These are phyloP conservation scores for Aspergillus sp. DNA, from an alignment of 2,329 filamentous ascomycete species.

Conservation along the genomic window DNA sequence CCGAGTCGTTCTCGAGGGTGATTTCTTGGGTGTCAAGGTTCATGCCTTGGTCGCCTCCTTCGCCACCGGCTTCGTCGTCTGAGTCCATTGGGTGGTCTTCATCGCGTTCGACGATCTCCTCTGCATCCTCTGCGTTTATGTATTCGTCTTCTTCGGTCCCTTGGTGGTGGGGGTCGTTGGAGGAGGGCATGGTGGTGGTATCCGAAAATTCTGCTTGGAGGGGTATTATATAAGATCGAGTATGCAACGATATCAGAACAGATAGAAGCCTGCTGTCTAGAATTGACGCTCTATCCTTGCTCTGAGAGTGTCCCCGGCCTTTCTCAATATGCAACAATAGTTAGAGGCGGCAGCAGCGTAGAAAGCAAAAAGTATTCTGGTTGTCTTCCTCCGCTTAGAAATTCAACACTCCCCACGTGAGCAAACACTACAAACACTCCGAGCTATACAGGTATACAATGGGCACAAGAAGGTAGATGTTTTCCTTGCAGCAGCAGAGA, in stretches of 20 bases:
- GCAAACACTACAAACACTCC: conserved; percentile 20
- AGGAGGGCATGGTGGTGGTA: conserved; percentile 22
- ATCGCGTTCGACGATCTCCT: conserved; percentile 64
- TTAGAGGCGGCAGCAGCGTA: too few relatives aligned
- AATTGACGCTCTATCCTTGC: too few relatives aligned
- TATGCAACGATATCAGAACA: neutral
- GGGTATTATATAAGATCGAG: neutral
- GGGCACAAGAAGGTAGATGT: neutral
- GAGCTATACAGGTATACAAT: neutral
- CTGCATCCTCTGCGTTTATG: conserved; percentile 67
- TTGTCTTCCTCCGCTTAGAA: conserved; percentile 18
- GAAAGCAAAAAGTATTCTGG: neutral
- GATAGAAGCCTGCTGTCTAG: too few relatives aligned
- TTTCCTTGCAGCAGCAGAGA: too few relatives aligned
- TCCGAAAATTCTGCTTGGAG: neutral
- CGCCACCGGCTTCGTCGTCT: conserved; percentile 45
- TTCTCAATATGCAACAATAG: too few relatives aligned
- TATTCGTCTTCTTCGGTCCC: conserved; percentile 59
- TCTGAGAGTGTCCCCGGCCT: too few relatives aligned
- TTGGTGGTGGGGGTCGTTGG: conserved; percentile 35
- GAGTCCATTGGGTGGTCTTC: conserved; percentile 70
- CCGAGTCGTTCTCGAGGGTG: conserved; percentile 79
- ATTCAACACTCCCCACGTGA: conserved; percentile 18
- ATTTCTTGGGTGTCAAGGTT: conserved; percentile 54
- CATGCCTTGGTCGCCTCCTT: conserved; percentile 44